These are phyloP conservation scores for Capillidium rhysosporum DNA, from an alignment of 371 early-diverging fungal genomes.

Conservation along the genomic window DNA sequence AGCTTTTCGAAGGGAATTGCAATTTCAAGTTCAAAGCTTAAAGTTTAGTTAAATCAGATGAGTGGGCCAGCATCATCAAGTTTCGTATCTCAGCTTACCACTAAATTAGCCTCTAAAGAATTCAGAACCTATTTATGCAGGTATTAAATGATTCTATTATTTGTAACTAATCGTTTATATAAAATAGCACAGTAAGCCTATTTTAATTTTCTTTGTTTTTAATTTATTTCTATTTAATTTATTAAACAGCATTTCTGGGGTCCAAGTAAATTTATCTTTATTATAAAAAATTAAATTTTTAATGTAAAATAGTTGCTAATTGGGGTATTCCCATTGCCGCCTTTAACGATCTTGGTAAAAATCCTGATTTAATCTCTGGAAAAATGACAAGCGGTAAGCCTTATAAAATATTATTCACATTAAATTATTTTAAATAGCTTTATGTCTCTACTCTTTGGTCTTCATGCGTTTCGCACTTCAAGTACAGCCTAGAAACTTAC, in stretches of 20 bases:
- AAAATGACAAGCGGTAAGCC: slow-evolving; percentile 73
- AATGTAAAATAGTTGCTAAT: slow-evolving; percentile 52
- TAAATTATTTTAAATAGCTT: slow-evolving; percentile 7
- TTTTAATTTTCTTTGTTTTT: background rate
- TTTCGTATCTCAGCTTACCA: background rate
- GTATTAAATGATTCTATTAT: background rate
- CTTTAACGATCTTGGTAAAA: slow-evolving; percentile 78
- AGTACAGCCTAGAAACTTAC: slow-evolving; percentile 76
- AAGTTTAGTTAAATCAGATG: background rate
- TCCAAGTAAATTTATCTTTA: slow-evolving; percentile 25
- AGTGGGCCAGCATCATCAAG: background rate
- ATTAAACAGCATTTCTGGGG: slow-evolving; percentile 68
- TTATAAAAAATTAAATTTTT: background rate
- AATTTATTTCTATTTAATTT: background rate
- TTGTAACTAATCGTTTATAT: background rate
- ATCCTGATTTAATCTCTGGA: slow-evolving; percentile 80
- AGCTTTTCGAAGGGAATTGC: no score
- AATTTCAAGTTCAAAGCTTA: no score
- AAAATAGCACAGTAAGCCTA: background rate
- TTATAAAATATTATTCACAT: background rate
- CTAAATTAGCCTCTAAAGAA: slow-evolving; percentile 4
- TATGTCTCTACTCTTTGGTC: slow-evolving; percentile 50
- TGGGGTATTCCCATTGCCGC: slow-evolving; percentile 96
- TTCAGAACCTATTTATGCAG: slow-evolving; percentile 10
- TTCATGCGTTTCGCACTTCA: slow-evolving; percentile 94